A percentile compares a stretch with the other conserved stretches of the same genome.
Evolutionary conservation across 2,329 filamentous ascomycete species (phyloP).

Genomic region (Phoma sp.): DNA sequence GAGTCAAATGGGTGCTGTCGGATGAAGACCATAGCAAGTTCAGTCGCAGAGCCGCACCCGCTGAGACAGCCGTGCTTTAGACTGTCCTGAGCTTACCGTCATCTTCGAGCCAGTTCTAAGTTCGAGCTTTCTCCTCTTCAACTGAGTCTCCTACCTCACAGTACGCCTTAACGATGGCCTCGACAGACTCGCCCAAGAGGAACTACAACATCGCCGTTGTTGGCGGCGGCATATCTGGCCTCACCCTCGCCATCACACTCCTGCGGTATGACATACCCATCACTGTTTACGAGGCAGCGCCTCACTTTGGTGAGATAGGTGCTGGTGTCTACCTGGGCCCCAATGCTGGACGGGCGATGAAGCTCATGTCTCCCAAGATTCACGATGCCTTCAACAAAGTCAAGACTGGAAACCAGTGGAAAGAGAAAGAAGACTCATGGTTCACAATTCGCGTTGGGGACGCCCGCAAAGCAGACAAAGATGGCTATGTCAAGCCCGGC

Average conservation of each 20-base stretch:
- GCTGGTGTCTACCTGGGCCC: constrained; percentile 64
- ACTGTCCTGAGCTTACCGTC: not conserved
- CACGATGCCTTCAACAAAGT: constrained; percentile 50
- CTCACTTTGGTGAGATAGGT: constrained; percentile 63
- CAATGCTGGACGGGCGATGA: constrained; percentile 63
- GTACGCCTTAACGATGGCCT: constrained; percentile 24
- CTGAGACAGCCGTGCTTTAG: constrained; percentile 7
- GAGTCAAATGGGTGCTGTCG: constrained; percentile 13
- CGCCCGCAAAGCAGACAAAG: constrained; percentile 37
- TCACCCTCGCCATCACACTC: constrained; percentile 62
- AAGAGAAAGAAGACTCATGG: constrained; percentile 31
- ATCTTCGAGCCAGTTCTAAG: not conserved
- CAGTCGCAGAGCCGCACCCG: constrained; percentile 12
- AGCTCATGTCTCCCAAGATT: constrained; percentile 56
- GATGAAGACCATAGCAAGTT: constrained; percentile 17
- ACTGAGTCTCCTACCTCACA: not conserved
- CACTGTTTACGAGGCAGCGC: constrained; percentile 63
- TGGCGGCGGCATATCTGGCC: constrained; percentile 65
- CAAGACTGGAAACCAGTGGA: constrained; percentile 48
- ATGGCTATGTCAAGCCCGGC: constrained; percentile 36
- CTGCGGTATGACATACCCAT: constrained; percentile 54
- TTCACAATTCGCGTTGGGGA: constrained; percentile 45
- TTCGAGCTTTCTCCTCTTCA: not conserved
- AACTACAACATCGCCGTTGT: constrained; percentile 61
- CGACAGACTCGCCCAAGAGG: constrained; percentile 31